A percentile compares a stretch with the other conserved stretches of the same genome.
phyloP scores from a whole-genome alignment of 495 filamentous ascomycete genomes.

The Tetracladium setigerum region DNA sequence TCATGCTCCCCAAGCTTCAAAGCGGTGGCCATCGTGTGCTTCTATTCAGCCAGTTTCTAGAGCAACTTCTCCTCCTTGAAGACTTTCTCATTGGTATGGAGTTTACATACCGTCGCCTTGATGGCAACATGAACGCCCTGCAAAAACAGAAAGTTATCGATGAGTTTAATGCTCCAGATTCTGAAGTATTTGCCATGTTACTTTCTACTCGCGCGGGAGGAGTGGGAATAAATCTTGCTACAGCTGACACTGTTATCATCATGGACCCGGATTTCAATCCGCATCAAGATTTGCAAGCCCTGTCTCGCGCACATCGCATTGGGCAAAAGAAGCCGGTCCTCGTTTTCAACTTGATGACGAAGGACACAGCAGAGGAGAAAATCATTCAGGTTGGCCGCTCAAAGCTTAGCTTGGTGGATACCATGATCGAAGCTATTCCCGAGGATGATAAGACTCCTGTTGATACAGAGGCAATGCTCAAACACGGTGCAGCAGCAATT shows the following conservation, averaged over 20 bases:
- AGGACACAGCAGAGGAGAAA: constrained; percentile 84
- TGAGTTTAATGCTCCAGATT: constrained; percentile 79
- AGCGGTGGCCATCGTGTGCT: constrained; percentile 87
- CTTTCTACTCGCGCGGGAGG: constrained; percentile 91
- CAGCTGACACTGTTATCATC: constrained; percentile 96
- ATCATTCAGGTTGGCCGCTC: constrained; percentile 94
- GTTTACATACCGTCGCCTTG: constrained; percentile 68
- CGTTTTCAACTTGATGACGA: constrained; percentile 89
- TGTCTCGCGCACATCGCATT: constrained; percentile 91
- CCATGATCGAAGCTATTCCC: constrained; percentile 85
- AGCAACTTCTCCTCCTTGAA: constrained; percentile 82
- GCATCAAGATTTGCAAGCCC: constrained; percentile 93
- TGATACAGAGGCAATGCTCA: constrained; percentile 83
- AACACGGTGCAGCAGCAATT: constrained; percentile 77
- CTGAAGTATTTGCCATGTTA: constrained; percentile 78
- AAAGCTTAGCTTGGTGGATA: constrained; percentile 90
- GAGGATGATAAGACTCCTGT: constrained; percentile 62
- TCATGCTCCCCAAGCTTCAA: constrained; percentile 85
- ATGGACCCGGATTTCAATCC: constrained; percentile 98
- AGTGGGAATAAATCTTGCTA: constrained; percentile 95
- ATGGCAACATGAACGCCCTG: constrained; percentile 70
- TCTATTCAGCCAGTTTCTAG: constrained; percentile 93
- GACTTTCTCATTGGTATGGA: constrained; percentile 75
- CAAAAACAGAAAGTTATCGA: constrained; percentile 94
- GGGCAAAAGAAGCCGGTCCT: constrained; percentile 94